Evolutionary conservation across 2,329 filamentous ascomycete species (phyloP).

Genomic region (Fusarium napiforme): DNA sequence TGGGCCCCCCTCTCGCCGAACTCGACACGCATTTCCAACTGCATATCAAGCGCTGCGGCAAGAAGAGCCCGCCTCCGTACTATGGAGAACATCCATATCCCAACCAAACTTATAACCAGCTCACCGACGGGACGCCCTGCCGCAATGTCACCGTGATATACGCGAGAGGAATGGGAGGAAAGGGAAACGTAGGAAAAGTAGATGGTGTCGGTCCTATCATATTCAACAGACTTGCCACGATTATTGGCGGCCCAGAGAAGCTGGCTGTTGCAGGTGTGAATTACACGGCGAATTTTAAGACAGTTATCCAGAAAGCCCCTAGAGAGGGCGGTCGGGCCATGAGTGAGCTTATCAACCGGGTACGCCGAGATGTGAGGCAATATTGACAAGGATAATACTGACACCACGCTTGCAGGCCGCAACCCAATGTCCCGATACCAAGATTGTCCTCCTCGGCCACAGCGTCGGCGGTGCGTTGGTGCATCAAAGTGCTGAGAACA

Average conservation of each 20-base stretch:
- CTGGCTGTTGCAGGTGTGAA: slow-evolving; percentile 1
- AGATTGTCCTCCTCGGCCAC: slow-evolving; percentile 2
- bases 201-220: neutral
- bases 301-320: neutral
- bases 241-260: neutral
- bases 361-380: neutral
- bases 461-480: neutral
- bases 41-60: neutral
- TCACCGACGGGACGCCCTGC: slow-evolving; percentile 6
- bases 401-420: neutral
- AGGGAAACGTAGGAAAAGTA: neutral
- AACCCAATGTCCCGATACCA: neutral
- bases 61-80: neutral
- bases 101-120: neutral
- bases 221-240: neutral
- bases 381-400: neutral
- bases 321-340: neutral
- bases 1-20: neutral
- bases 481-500: neutral
- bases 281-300: neutral
- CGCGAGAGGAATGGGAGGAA: neutral
- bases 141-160: slow-evolving; percentile 1
- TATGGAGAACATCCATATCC: neutral
- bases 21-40: neutral
- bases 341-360: neutral